Evolutionary conservation across 805 yeast genomes (phyloP).

Genomic region (Ogataea paradorogensis): DNA sequence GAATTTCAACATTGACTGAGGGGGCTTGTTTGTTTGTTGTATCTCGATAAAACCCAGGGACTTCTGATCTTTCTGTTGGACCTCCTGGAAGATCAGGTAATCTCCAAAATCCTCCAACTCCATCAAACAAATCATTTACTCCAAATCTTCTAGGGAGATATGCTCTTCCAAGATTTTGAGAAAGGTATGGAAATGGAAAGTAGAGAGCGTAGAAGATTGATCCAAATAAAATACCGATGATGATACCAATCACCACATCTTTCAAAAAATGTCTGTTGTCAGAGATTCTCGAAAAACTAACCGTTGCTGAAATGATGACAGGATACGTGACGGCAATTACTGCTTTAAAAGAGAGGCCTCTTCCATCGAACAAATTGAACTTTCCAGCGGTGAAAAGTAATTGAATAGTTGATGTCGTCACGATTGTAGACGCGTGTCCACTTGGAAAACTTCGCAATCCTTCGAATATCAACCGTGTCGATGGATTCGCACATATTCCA

Average conservation of each 20-base stretch:
- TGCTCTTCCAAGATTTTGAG: constrained; percentile 38
- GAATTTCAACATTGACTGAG: neutral
- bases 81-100: constrained; percentile 32
- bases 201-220: constrained; percentile 39
- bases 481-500: constrained; percentile 43
- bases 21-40: neutral
- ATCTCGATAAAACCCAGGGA: constrained; percentile 17
- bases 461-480: constrained; percentile 38
- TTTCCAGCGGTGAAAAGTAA: constrained; percentile 36
- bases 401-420: constrained; percentile 42
- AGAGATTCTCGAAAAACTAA: constrained; percentile 43
- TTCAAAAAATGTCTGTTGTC: constrained; percentile 43
- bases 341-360: constrained; percentile 36
- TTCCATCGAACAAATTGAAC: constrained; percentile 35
- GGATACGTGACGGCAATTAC: constrained; percentile 36
- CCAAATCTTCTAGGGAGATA: constrained; percentile 42
- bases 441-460: constrained; percentile 60
- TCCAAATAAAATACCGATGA: constrained; percentile 36
- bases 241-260: constrained; percentile 40
- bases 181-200: constrained; percentile 36
- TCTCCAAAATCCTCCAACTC: constrained; percentile 39
- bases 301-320: constrained; percentile 32
- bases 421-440: constrained; percentile 53
- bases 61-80: constrained; percentile 24
- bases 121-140: constrained; percentile 20